Percentiles rank a stretch among this genome's conserved stretches.
Evolutionary conservation across 306 rosid species (phyloP).

Genomic region (Inga leiocalycina): DNA sequence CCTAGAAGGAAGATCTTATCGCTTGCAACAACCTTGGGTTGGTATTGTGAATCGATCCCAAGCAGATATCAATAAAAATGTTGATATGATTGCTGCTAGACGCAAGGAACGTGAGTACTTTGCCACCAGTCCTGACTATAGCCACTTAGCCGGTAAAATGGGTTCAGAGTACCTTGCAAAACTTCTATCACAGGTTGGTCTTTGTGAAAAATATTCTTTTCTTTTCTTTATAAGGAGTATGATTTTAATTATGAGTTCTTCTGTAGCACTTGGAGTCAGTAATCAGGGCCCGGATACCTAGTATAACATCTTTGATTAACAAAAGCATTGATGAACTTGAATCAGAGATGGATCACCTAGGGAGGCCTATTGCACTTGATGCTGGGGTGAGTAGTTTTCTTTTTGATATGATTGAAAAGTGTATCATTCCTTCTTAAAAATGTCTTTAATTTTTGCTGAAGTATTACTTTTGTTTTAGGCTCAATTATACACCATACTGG

Average conservation of each 20-base stretch:
- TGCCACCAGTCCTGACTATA: constrained; percentile 90
- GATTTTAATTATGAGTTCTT: constrained; percentile 39
- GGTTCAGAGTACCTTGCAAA: constrained; percentile 98
- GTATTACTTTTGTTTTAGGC: constrained; percentile 57
- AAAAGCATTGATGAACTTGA: constrained; percentile 95
- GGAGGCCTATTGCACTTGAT: constrained; percentile 89
- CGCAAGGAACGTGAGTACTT: constrained; percentile 94
- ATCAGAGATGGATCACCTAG: constrained; percentile 92
- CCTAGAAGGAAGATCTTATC: constrained; percentile 93
- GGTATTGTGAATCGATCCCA: constrained; percentile 97
- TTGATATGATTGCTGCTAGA: constrained; percentile 87
- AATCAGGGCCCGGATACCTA: constrained; percentile 83
- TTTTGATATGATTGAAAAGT: constrained; percentile 19
- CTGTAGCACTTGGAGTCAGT: constrained; percentile 86
- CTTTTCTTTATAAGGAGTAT: background rate
- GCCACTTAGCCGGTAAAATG: constrained; percentile 85
- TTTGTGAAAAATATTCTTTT: constrained; percentile 2
- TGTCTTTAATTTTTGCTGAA: constrained; percentile 21
- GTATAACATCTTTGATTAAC: constrained; percentile 86
- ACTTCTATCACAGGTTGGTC: constrained; percentile 86
- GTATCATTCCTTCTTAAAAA: background rate
- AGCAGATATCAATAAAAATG: constrained; percentile 91
- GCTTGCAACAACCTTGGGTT: constrained; percentile 97
- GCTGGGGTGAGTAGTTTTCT: constrained; percentile 79
- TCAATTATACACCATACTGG: constrained; percentile 88